Evolutionary conservation across 148 eudicot species (phyloP).

Genomic region (Amaranthus cruentus): DNA sequence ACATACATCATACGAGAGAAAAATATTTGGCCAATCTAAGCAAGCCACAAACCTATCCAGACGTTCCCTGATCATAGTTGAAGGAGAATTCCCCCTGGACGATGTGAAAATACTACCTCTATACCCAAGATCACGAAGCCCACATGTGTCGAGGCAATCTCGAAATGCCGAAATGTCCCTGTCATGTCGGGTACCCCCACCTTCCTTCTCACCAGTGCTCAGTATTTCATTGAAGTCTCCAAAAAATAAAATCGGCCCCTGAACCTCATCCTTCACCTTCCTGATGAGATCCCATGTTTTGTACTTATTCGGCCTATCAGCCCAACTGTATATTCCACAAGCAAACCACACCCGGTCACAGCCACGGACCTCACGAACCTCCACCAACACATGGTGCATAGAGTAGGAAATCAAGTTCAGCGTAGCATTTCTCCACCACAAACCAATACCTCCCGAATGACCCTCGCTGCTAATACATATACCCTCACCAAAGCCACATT

Average conservation of each 20-base stretch:
- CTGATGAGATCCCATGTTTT: neutral
- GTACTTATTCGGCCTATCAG: too few species aligned
- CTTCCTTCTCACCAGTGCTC: neutral
- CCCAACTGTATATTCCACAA: too few species aligned
- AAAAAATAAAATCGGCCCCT: neutral
- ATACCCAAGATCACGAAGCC: neutral
- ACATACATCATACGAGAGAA: neutral
- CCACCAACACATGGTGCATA: too few species aligned
- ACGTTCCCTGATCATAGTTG: neutral
- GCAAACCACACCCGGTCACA: too few species aligned
- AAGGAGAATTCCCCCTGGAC: neutral
- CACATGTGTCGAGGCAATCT: neutral
- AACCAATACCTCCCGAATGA: too few species aligned
- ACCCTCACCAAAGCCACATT: too few species aligned
- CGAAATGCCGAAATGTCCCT: neutral
- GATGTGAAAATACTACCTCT: neutral
- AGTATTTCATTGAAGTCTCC: neutral
- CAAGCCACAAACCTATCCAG: neutral
- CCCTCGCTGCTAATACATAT: too few species aligned
- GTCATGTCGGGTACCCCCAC: neutral
- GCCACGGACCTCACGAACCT: too few species aligned
- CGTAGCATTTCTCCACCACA: too few species aligned
- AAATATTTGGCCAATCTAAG: neutral
- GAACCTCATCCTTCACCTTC: neutral
- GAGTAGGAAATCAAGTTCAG: too few species aligned